Evolutionary conservation across 2,329 filamentous ascomycete species (phyloP), one percentile per base, ranked within the genome.

Genomic region (Ophioceras dolichostomum): DNA sequence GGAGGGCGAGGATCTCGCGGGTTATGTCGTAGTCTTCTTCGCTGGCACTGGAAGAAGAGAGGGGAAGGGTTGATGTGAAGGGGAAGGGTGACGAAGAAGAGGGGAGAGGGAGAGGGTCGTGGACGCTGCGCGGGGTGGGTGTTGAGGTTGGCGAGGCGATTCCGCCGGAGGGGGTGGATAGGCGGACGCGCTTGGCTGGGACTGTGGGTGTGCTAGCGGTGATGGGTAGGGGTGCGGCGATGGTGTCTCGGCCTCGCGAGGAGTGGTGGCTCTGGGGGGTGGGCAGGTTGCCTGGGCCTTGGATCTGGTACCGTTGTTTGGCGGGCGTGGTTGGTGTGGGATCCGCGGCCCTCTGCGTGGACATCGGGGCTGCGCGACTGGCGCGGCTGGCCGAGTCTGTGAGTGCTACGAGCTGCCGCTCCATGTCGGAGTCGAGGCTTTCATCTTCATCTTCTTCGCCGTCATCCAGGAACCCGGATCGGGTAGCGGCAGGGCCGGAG

Each of bases 1-100:
- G 61, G 5, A 78, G 48, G 2, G 48, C 45, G 54, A 76, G 60
- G 29, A 78, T 59, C 34, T 73, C 61, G 4, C 57, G 49, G 2
- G 61, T 62, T 36, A 70, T 50, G 27, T 63, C 56, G 35, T 56
- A 50, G 41, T 53, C 51, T 4, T 38, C 38, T 26, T 26, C 22
- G 22, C 22, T 7, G 22, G 7, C 8, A 26, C 22, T 12, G 22
- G 22, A 26, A 7, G 22, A 12, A 12, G 22, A 26, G n/a, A n/a
- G n/a, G n/a, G n/a, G n/a, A n/a, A n/a, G n/a, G n/a, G n/a, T n/a
- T n/a, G n/a, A n/a, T n/a, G n/a, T n/a, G n/a, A n/a, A n/a, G n/a
- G n/a, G n/a, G n/a, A n/a, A n/a, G n/a, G n/a, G n/a, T n/a, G n/a
- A n/a, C n/a, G n/a, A n/a, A n/a, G n/a, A n/a, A n/a, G n/a, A n/a